Base-by-base conservation (phyloP, 2,329 filamentous ascomycete genomes). In the Exophiala sp. region DNA sequence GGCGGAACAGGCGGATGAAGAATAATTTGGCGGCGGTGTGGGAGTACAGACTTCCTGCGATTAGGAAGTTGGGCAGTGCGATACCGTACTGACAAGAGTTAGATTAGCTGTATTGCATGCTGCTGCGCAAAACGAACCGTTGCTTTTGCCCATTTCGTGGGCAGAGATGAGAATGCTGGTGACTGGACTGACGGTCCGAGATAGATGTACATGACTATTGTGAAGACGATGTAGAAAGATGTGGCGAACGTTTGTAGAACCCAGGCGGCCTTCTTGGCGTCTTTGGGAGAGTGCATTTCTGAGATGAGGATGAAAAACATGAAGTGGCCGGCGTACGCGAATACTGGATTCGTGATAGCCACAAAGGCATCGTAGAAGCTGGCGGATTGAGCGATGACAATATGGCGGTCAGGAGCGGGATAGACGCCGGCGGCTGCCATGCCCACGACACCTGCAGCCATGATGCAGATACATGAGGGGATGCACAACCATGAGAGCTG, bases 251-350 rank as follows among this genome's bases (percentile, higher is more conserved):
- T 67, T 62, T 81, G 77, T 20, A 81, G 69, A 3, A 71, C 68
- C 66, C 74, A 79, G 0, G 77, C 77, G 0, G 79, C 74, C 52
- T 78, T 77, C 72, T 79, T 78, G 2, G 75, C 75, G 47, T 80
- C 75, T 49, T 72, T 69, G 4, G 78, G 78, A 38, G 69, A 67
- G 55, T 72, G 72, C 77, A 81, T 79, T 61, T 81, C 78, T 0
- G 75, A 78, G 36, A 80, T 76, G 33, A 80, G 69, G 43, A 78
- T 72, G 65, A 80, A 80, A 64, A 80, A 80, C 72, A 79, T 77
- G 63, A 79, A 79, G 53, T 79, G 77, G 3, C 76, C 77, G 0
- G 77, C 76, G 62, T 75, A 80, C 0, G 77, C 71, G 55, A 81
- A 80, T 0, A 80, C 77, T 0, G 78, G 77, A 58, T 80, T 80